Percentiles rank a stretch among this genome's conserved stretches.
phyloP scores from a whole-genome alignment of 148 eudicot genomes.

The Pharnaceum exiguum region DNA sequence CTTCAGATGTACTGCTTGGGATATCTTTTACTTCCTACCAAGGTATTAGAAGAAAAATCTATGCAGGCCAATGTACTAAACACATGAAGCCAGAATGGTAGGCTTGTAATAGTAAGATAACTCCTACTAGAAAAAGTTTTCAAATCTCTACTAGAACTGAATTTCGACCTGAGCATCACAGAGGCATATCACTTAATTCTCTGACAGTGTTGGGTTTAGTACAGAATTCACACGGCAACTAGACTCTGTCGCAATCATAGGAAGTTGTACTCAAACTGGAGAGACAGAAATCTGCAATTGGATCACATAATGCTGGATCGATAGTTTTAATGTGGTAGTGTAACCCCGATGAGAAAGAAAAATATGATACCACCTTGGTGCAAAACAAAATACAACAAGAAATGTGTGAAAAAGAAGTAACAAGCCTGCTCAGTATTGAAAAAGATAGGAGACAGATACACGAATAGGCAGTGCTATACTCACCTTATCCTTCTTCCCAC shows the following conservation, averaged over 20 bases:
- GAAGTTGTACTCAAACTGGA: no score
- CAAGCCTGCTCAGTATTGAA: no score
- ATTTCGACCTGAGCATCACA: background rate
- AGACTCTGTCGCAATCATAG: no score
- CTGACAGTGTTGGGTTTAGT: no score
- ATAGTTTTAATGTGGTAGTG: no score
- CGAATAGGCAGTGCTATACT: background rate
- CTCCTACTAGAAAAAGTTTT: background rate
- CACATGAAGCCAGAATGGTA: background rate
- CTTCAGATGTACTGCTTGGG: background rate
- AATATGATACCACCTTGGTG: background rate
- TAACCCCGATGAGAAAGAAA: no score
- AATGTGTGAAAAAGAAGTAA: background rate
- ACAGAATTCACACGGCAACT: no score
- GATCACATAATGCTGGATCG: no score
- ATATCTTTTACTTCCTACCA: background rate
- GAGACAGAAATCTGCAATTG: no score
- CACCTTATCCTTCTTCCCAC: conserved; percentile 48
- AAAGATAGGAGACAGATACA: background rate
- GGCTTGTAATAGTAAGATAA: background rate
- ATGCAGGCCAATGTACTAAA: no score
- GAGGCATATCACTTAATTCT: no score
- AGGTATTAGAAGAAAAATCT: background rate
- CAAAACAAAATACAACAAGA: background rate
- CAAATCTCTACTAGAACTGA: background rate